Base-by-base conservation (phyloP, 139 green algal genomes). In the Chara braunii region DNA sequence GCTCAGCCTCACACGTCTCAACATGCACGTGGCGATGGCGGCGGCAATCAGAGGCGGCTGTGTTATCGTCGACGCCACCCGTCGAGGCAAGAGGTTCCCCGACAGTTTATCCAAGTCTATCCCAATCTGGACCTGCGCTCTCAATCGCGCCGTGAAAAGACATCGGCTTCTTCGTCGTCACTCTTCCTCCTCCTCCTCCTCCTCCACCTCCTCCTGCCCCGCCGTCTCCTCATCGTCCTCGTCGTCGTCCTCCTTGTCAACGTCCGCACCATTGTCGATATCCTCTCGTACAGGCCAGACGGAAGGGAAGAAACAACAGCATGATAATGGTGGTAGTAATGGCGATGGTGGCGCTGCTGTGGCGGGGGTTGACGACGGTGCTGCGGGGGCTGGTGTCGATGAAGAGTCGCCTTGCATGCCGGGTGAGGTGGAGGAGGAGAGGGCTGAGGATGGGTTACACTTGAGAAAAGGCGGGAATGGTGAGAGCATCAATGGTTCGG, bases 101-200 rank as follows among this genome's bases (percentile, higher is more conserved):
- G 92, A 98, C 68, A 83, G 90, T 11, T 66, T 98, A 55, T 84
- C 80, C 1, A 97, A 95, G 68, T 97, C 92, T 2, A 74, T 96
- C 11, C 90, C 90, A n/a, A 94, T 97, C 1, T 97, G 91, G 91
- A 64, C 71, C 1, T 74, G 79, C 0, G 88, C 95, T 3, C 18
- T 97, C 1, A 96, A 96, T 73, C 78, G 80, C 0, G 90, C 86
- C 0, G 51, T 93, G 55, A 14, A 59, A 56, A 5, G 8, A 60
- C 18, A 6, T 35, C 2, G 3, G 54, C 36, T 35, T 4, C 2
- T 48, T 18, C 18, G 18, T 48, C 40, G 40, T 18, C 14, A 18
- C 40, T 18, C 40, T 18, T 18, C 18, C 40, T 18, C 40, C 18
- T n/a, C 18, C 40, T 18, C 40, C 18, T n/a, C 14, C 22, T 59